Evolutionary conservation across 1,139 yeast species (phyloP).

Genomic region (Hyphopichia wangnamkhiaoensis): DNA sequence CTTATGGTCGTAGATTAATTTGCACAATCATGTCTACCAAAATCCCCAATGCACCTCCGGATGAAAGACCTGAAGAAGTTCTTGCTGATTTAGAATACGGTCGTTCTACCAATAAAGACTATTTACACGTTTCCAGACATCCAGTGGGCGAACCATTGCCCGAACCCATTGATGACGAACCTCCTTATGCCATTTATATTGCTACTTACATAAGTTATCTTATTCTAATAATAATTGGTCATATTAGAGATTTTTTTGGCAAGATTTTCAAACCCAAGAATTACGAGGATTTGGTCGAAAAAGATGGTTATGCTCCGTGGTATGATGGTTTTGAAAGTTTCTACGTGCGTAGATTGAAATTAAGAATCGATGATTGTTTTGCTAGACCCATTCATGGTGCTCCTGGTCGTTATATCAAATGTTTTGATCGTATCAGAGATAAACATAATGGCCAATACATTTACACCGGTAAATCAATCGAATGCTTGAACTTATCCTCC

Average conservation of each 20-base stretch:
- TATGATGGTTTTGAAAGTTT: slow-evolving; percentile 91
- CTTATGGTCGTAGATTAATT: background rate
- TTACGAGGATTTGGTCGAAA: slow-evolving; percentile 68
- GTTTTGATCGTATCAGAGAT: slow-evolving; percentile 71
- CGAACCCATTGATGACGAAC: slow-evolving; percentile 74
- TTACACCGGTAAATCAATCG: slow-evolving; percentile 72
- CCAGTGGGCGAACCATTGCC: slow-evolving; percentile 57
- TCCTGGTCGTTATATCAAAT: slow-evolving; percentile 87
- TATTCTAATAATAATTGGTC: slow-evolving; percentile 83
- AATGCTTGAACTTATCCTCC: slow-evolving; percentile 84
- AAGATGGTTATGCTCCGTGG: slow-evolving; percentile 95
- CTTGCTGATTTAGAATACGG: slow-evolving; percentile 70
- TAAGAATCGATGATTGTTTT: slow-evolving; percentile 90
- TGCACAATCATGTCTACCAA: slow-evolving; percentile 14
- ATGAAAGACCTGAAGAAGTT: slow-evolving; percentile 46
- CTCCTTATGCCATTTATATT: slow-evolving; percentile 76
- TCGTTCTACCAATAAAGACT: slow-evolving; percentile 54
- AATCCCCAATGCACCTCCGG: slow-evolving; percentile 54
- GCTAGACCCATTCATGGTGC: slow-evolving; percentile 96
- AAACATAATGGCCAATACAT: slow-evolving; percentile 61
- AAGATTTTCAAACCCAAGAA: slow-evolving; percentile 65
- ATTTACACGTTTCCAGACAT: slow-evolving; percentile 54
- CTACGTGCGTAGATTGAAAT: slow-evolving; percentile 87
- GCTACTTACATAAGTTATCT: slow-evolving; percentile 84
- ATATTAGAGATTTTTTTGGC: slow-evolving; percentile 85